Evolutionary conservation across 164 flowering plant species (phyloP).

Genomic region (Echeveria elegans): DNA sequence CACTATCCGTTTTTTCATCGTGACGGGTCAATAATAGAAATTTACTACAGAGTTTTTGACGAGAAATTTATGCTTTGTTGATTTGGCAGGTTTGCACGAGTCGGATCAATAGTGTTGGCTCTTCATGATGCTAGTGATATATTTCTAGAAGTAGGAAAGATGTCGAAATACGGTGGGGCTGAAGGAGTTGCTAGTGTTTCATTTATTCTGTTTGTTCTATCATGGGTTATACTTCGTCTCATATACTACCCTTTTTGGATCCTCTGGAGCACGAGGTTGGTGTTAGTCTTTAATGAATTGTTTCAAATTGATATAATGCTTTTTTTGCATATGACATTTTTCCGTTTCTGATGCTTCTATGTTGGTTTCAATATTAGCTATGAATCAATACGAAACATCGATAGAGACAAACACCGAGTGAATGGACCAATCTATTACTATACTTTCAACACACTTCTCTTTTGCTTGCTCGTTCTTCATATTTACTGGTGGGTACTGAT

Average conservation of each 20-base stretch:
- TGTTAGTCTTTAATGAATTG: background rate
- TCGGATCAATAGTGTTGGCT: slow-evolving; percentile 86
- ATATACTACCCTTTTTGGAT: slow-evolving; percentile 87
- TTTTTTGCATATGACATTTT: background rate
- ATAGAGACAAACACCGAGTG: slow-evolving; percentile 48
- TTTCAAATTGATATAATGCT: background rate
- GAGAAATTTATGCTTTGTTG: background rate
- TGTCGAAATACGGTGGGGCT: slow-evolving; percentile 82
- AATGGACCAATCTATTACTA: slow-evolving; percentile 85
- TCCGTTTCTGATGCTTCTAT: slow-evolving; percentile 3
- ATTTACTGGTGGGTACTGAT: slow-evolving; percentile 94
- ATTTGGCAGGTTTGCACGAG: slow-evolving; percentile 75
- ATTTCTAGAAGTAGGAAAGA: slow-evolving; percentile 83
- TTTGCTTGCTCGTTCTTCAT: slow-evolving; percentile 77
- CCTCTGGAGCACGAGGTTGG: slow-evolving; percentile 87
- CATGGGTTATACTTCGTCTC: slow-evolving; percentile 82
- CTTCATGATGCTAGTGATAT: slow-evolving; percentile 96
- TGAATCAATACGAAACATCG: slow-evolving; percentile 57
- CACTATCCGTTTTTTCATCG: background rate
- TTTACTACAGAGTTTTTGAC: background rate
- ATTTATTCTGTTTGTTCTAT: slow-evolving; percentile 63
- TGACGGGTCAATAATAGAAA: background rate
- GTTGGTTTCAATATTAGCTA: slow-evolving; percentile 43
- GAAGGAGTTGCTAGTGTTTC: slow-evolving; percentile 63
- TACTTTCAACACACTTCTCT: slow-evolving; percentile 70